phyloP scores from a whole-genome alignment of 75 land plant species.

The Picea sitchensis region DNA sequence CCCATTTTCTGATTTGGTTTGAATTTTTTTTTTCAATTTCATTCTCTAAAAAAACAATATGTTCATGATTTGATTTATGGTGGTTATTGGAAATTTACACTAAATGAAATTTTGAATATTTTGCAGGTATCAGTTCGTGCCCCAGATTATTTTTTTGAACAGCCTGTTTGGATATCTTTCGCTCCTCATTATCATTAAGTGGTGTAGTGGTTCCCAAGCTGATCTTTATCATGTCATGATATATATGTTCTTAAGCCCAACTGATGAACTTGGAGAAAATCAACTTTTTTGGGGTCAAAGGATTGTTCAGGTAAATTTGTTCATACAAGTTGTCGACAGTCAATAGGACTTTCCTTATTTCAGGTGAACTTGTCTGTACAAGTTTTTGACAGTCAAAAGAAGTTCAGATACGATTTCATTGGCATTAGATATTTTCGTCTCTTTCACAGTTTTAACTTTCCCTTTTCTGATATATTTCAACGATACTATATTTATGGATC shows the following conservation, averaged over 20 bases:
- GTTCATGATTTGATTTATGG: background rate
- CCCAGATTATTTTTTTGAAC: conserved; percentile 89
- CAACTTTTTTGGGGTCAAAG: conserved; percentile 91
- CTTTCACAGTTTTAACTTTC: background rate
- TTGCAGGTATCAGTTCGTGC: conserved; percentile 91
- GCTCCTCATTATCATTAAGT: conserved; percentile 86
- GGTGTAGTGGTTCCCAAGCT: conserved; percentile 92
- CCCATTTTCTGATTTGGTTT: background rate
- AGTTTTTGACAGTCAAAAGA: too few species aligned
- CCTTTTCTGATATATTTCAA: background rate
- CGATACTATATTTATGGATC: too few species aligned
- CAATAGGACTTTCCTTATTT: too few species aligned
- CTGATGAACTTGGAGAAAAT: conserved; percentile 91
- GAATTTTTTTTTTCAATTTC: too few species aligned
- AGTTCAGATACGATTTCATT: too few species aligned
- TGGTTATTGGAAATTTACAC: background rate
- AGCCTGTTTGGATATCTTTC: conserved; percentile 97
- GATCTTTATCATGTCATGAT: conserved; percentile 98
- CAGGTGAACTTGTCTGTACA: too few species aligned
- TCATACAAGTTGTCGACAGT: background rate
- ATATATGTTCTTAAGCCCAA: conserved; percentile 98
- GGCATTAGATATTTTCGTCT: background rate
- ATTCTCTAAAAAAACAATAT: background rate
- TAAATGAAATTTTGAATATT: background rate
- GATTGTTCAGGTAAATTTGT: conserved; percentile 55